Evolutionary conservation across 2,329 filamentous ascomycete genomes (phyloP), one percentile per base, ranked within the genome.

Genomic region (Neofusicoccum sp.): DNA sequence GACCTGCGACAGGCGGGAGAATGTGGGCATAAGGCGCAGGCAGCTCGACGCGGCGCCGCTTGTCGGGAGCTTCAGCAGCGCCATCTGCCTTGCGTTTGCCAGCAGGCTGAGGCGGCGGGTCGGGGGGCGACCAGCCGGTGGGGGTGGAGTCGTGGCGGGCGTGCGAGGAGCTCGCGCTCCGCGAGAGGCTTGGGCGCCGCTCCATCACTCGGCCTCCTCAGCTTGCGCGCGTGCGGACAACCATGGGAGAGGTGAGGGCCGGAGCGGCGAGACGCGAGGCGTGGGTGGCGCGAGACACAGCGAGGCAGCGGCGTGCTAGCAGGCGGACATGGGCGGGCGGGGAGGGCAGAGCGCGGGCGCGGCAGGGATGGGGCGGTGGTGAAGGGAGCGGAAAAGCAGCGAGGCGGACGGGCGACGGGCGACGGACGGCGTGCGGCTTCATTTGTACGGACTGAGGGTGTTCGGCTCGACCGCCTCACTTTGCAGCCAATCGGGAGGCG

Each of bases 81-180:
- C 68, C 67, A 36, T 73, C 71, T 45, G 74, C 73, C 67, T 76
- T 77, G 71, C 75, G 76, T 71, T 77, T 77, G 44, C 61, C 61
- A 29, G 48, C n/a, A 16, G 37, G 14, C 41, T 56, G 52, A 34
- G 37, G 14, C 9, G 39, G 28, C 4, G 28, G 56, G 31, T 31
- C 31, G 2, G 33, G 16, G 11, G 34, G 56, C 44, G 16, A 29
- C 39, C 33, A 29, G 16, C 39, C 54, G 16, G 29, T 45, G 44
- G 59, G 41, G 43, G 50, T 12, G 5, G 49, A 48, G 28, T 52
- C 48, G 39, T 31, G 61, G 43, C 44, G 50, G 29, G 43, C 4
- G n/a, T 58, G 61, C 43, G 52, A 43, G 36, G 61, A 52, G 61
- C 52, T 29, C 29, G 37, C 43, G 16, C 52, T 59, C 16, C 36